These are phyloP conservation scores for Ammopiptanthus mongolicus DNA, from an alignment of 306 rosid genomes.

Conservation along the genomic window DNA sequence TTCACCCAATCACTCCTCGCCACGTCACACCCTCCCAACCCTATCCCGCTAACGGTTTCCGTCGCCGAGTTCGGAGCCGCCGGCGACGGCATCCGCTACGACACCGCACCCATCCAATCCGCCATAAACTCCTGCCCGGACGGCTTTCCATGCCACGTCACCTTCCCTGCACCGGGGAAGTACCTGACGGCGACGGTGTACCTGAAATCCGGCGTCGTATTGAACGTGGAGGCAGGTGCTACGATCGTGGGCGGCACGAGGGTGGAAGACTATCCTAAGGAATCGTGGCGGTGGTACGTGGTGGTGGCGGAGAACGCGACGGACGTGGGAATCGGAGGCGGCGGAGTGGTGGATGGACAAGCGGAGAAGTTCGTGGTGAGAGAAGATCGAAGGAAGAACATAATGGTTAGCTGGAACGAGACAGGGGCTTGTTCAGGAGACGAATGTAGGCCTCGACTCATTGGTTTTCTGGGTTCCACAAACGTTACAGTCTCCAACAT, in stretches of 20 bases:
- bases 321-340: conserved; percentile 72
- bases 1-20: conserved; percentile 35
- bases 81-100: conserved; percentile 72
- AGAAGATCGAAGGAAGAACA: conserved; percentile 64
- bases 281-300: conserved; percentile 64
- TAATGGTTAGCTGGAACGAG: conserved; percentile 92
- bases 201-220: conserved; percentile 66
- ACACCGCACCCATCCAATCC: conserved; percentile 73
- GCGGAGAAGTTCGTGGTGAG: conserved; percentile 65
- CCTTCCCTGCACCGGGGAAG: conserved; percentile 60
- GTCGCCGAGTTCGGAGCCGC: conserved; percentile 73
- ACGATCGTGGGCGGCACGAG: conserved; percentile 58
- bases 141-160: conserved; percentile 40
- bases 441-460: conserved; percentile 80
- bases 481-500: conserved; percentile 54
- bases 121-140: conserved; percentile 65
- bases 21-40: conserved; percentile 22
- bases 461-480: conserved; percentile 58
- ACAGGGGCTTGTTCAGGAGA: conserved; percentile 83
- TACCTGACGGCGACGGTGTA: conserved; percentile 77
- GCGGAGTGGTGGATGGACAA: conserved; percentile 91
- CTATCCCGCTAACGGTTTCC: conserved; percentile 28
- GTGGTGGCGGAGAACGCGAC: conserved; percentile 79
- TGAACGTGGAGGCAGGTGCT: conserved; percentile 59
- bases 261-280: conserved; percentile 60